Base-by-base conservation (phyloP, 768 basidiomycete species). In the Russula earlei region DNA sequence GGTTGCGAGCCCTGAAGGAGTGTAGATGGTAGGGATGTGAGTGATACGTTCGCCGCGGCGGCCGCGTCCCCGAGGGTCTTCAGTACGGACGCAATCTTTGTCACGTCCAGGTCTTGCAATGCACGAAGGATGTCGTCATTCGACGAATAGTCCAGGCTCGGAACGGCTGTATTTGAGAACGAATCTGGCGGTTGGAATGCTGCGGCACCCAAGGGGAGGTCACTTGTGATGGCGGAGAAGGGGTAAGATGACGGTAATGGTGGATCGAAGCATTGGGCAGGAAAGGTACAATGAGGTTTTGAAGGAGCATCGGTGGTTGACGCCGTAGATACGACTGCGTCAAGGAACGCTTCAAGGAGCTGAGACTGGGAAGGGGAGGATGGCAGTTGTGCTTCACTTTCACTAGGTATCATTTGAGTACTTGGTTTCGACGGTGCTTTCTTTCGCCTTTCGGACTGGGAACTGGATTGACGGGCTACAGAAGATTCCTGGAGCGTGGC, bases 41-140 rank as follows among this genome's bases (percentile, higher is more conserved):
- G 44, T 38, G 75, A 67, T 4, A 68, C 63, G 55, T 70, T 75
- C 17, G 75, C 71, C 11, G 73, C 71, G 24, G 74, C 71, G 1
- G 80, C 74, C 17, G 78, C 79, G 33, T 84, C 84, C 9, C 80
- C 80, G 1, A 87, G 70, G 8, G 78, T 77, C 66, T 80, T 83
- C 55, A 90, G 73, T 11, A 82, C 83, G 52, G 72, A 76, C 0
- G 84, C 79, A 54, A 90, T 78, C 70, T 83, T 87, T 49, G 83
- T 75, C 54, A 85, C 73, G 62, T 90, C 87, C 58, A 89, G 71
- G 46, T 83, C 80, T 66, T 89, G 86, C 47, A 90, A 68, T 11
- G 80, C 81, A 33, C 82, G 85, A 42, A 89, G 70, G 43, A 90
- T 78, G 57, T 87, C 84, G 46, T 90, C 87, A 63, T 80, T 85